Evolutionary conservation across 768 basidiomycete species (phyloP).

Genomic region (Mycena belliarum): DNA sequence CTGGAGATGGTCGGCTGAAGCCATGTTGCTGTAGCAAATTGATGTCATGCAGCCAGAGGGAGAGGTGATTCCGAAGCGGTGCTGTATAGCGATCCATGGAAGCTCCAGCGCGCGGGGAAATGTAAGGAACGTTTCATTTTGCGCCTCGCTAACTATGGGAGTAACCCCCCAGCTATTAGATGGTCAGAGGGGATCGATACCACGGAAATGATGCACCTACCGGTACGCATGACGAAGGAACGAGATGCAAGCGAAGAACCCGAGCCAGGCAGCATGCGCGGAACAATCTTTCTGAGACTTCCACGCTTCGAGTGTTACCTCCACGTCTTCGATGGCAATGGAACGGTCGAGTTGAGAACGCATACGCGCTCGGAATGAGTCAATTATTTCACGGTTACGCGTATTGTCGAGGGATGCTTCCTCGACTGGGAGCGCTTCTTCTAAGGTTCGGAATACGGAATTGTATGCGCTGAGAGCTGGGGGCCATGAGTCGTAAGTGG

Average conservation of each 20-base stretch:
- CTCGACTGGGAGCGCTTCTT: constrained; percentile 3
- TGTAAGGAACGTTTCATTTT: not conserved
- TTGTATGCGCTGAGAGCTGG: not conserved
- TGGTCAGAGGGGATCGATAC: not conserved
- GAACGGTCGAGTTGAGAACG: not conserved
- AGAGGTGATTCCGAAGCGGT: constrained; percentile 3
- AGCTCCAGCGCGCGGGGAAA: constrained; percentile 1
- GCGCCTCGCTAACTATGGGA: constrained; percentile 9
- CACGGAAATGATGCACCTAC: not conserved
- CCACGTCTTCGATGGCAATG: not conserved
- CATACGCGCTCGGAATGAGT: constrained; percentile 4
- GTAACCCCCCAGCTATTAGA: constrained; percentile 10
- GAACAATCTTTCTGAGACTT: not conserved
- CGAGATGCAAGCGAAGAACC: constrained; percentile 10
- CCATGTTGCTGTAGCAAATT: constrained; percentile 10
- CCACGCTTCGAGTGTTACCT: not conserved
- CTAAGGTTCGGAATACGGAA: not conserved
- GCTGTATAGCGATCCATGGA: constrained; percentile 8
- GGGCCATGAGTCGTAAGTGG: constrained; percentile 8
- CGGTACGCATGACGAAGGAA: constrained; percentile 15
- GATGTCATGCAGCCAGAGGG: constrained; percentile 14
- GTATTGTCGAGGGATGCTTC: constrained; percentile 1
- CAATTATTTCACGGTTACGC: constrained; percentile 10
- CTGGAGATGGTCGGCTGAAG: not conserved
- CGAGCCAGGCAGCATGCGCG: constrained; percentile 6